Conservation (phyloP, 2,329 filamentous ascomycete species). For the Xylaria sp. region DNA sequence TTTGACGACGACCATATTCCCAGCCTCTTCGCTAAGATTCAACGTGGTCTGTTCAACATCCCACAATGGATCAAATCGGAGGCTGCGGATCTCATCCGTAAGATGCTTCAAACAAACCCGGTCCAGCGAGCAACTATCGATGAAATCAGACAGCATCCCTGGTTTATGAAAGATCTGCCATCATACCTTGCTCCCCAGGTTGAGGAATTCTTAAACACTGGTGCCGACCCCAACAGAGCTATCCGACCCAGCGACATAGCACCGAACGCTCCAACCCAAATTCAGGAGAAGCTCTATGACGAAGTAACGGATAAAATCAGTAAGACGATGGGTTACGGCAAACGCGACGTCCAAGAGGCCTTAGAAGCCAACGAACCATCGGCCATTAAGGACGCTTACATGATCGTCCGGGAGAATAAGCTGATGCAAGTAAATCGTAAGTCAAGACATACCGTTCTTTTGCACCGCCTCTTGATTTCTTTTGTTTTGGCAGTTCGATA, state of each 20-base stretch:
- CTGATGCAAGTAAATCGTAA: slow-evolving; percentile 93
- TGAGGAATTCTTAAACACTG: slow-evolving; percentile 91
- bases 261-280: slow-evolving; percentile 74
- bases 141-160: slow-evolving; percentile 90
- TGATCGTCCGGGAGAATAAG: slow-evolving; percentile 97
- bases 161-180: slow-evolving; percentile 89
- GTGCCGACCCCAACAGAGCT: slow-evolving; percentile 89
- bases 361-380: slow-evolving; percentile 91
- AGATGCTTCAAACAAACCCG: slow-evolving; percentile 94
- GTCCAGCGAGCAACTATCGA: slow-evolving; percentile 92
- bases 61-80: slow-evolving; percentile 89
- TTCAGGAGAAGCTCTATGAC: slow-evolving; percentile 89
- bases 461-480: slow-evolving; percentile 2
- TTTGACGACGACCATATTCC: slow-evolving; percentile 99
- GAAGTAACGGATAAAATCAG: slow-evolving; percentile 94
- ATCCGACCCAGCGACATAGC: slow-evolving; percentile 84
- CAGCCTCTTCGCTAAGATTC: slow-evolving; percentile 96
- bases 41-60: slow-evolving; percentile 89
- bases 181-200: slow-evolving; percentile 84
- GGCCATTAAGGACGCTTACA: slow-evolving; percentile 97
- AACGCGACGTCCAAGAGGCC: slow-evolving; percentile 92
- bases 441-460: slow-evolving; percentile 45
- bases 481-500: neutral
- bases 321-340: slow-evolving; percentile 97
- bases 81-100: slow-evolving; percentile 81